Conservation (phyloP, 1,284 basidiomycete genomes). For the Fomitopsis palustris region DNA sequence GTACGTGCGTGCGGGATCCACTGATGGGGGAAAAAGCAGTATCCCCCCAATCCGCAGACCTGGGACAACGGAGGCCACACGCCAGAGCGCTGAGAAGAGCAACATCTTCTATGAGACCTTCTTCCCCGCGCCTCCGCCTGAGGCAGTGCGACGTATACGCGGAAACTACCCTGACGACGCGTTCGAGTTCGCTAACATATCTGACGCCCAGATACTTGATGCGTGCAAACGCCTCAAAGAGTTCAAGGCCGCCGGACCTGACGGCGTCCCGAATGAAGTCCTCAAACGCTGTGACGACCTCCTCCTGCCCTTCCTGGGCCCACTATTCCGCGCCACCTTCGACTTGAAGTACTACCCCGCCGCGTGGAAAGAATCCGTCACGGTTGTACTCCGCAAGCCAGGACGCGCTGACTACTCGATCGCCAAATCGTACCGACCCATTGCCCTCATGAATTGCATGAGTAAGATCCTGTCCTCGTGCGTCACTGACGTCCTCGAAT, state of each 20-base stretch:
- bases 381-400: constrained; percentile 36
- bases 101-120: constrained; percentile 24
- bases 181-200: constrained; percentile 19
- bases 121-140: constrained; percentile 23
- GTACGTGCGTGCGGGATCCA: constrained; percentile 22
- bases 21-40: constrained; percentile 28
- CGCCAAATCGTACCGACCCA: constrained; percentile 36
- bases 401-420: constrained; percentile 32
- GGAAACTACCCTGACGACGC: constrained; percentile 13
- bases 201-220: constrained; percentile 16
- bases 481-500: constrained; percentile 20
- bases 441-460: constrained; percentile 35
- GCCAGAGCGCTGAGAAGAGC: constrained; percentile 27
- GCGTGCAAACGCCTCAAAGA: constrained; percentile 15
- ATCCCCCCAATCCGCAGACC: constrained; percentile 27
- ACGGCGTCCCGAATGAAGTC: constrained; percentile 27
- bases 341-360: constrained; percentile 25
- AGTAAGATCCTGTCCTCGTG: constrained; percentile 31
- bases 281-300: constrained; percentile 22
- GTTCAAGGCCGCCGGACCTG: constrained; percentile 16
- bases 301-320: constrained; percentile 23
- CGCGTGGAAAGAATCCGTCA: constrained; percentile 29
- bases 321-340: constrained; percentile 29
- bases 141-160: constrained; percentile 12
- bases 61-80: no score